These are phyloP conservation scores for Ascochyta lentis DNA, from an alignment of 2,329 filamentous ascomycete species.

Conservation along the genomic window DNA sequence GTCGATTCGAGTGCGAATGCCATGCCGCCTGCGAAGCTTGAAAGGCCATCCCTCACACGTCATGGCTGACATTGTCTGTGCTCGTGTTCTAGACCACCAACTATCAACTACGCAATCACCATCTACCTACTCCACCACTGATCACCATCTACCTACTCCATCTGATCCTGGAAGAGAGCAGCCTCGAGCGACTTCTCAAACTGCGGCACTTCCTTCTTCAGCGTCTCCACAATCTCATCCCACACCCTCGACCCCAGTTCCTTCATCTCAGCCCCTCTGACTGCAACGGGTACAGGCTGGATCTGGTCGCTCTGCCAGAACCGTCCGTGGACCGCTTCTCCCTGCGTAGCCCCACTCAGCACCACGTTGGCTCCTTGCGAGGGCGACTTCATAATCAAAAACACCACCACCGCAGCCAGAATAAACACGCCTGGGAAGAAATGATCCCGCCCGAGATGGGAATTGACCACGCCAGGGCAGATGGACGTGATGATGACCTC, in stretches of 20 bases:
- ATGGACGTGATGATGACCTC: conserved; percentile 48
- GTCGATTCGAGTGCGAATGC: not conserved
- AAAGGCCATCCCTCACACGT: conserved; percentile 11
- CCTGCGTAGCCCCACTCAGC: conserved; percentile 45
- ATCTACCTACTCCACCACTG: not conserved
- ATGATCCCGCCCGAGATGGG: conserved; percentile 41
- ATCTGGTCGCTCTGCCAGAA: conserved; percentile 48
- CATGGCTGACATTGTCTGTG: conserved; percentile 12
- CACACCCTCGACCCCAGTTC: conserved; percentile 39
- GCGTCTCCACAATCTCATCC: conserved; percentile 42
- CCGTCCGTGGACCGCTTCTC: conserved; percentile 42
- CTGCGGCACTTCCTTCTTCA: conserved; percentile 39
- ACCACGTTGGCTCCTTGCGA: conserved; percentile 40
- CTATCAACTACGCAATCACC: not conserved
- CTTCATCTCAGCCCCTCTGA: conserved; percentile 43
- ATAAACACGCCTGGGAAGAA: conserved; percentile 36
- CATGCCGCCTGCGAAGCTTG: conserved; percentile 13
- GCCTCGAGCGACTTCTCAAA: conserved; percentile 9
- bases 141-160: not conserved
- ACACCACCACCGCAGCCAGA: conserved; percentile 28
- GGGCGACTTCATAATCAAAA: conserved; percentile 34
- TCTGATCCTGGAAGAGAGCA: not conserved
- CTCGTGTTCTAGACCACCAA: conserved; percentile 6
- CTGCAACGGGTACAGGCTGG: conserved; percentile 35
- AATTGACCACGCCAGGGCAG: conserved; percentile 43